Conservation (phyloP, 305 asterid genomes). For the Fraxinus greggii region DNA sequence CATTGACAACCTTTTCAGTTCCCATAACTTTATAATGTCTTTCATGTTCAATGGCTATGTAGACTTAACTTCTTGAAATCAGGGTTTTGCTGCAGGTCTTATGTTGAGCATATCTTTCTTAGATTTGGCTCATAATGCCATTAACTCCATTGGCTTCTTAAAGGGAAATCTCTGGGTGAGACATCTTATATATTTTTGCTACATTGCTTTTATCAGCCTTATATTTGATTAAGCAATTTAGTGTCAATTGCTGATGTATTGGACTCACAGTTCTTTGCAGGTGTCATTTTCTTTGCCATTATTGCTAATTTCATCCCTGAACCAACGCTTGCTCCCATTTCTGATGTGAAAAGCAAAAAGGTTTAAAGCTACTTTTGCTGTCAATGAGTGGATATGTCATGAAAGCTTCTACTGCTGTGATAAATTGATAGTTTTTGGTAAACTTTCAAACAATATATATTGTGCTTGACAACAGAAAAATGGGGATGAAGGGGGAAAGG, state of each 20-base stretch:
- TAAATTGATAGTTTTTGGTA: background rate
- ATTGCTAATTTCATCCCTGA: constrained; percentile 74
- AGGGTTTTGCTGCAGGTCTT: constrained; percentile 87
- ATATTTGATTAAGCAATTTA: constrained; percentile 8
- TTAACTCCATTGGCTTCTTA: constrained; percentile 75
- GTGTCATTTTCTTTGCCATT: constrained; percentile 72
- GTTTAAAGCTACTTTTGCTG: constrained; percentile 19
- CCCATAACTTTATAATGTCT: background rate
- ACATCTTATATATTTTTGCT: constrained; percentile 3
- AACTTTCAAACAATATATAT: background rate
- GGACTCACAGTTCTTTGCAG: constrained; percentile 73
- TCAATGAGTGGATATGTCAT: background rate
- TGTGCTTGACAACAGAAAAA: constrained; percentile 48
- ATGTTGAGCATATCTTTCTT: constrained; percentile 82
- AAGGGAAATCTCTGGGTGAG: constrained; percentile 74
- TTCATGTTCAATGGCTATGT: background rate
- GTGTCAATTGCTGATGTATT: constrained; percentile 23
- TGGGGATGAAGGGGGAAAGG: constrained; percentile 69
- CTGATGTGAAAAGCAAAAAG: constrained; percentile 51
- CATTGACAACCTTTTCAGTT: background rate
- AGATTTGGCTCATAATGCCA: constrained; percentile 82
- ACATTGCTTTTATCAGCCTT: background rate
- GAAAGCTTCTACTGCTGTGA: background rate
- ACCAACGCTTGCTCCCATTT: constrained; percentile 57
- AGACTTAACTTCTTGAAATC: constrained; percentile 3